Evolutionary conservation across 768 basidiomycete genomes (phyloP).

Genomic region (Trametopsis cervina): DNA sequence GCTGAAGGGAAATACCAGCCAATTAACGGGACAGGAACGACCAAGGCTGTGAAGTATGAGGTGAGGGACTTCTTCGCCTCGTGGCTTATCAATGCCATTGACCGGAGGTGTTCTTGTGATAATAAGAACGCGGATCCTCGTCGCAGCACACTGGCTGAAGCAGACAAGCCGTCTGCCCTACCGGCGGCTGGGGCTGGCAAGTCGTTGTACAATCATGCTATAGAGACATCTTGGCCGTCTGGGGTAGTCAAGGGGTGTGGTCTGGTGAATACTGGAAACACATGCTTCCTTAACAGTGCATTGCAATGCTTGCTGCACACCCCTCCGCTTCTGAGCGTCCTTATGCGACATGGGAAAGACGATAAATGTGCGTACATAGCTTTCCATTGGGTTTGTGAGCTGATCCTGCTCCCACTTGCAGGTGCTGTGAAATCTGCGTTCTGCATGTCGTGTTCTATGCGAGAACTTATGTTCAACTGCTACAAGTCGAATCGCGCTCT

Average conservation of each 20-base stretch:
- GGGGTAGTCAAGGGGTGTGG: slow-evolving; percentile 47
- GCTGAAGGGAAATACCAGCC: slow-evolving; percentile 76
- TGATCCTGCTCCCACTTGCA: slow-evolving; percentile 12
- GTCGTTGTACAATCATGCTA: slow-evolving; percentile 42
- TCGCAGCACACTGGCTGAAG: slow-evolving; percentile 16
- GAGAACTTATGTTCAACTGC: slow-evolving; percentile 47
- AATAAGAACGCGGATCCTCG: neutral
- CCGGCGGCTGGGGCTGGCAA: slow-evolving; percentile 25
- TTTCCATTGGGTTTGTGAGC: neutral
- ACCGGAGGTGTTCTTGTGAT: too few species aligned
- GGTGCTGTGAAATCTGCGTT: slow-evolving; percentile 43
- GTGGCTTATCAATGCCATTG: neutral
- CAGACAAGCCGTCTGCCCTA: slow-evolving; percentile 15
- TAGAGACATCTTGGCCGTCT: slow-evolving; percentile 61
- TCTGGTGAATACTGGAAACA: slow-evolving; percentile 83
- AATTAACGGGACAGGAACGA: slow-evolving; percentile 52
- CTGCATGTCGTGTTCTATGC: slow-evolving; percentile 77
- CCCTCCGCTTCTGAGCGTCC: slow-evolving; percentile 67
- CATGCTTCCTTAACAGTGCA: slow-evolving; percentile 93
- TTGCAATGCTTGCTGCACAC: slow-evolving; percentile 93
- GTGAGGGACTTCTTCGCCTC: neutral
- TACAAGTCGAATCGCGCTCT: slow-evolving; percentile 44
- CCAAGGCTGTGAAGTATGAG: slow-evolving; percentile 17
- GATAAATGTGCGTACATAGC: slow-evolving; percentile 49
- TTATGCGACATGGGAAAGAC: slow-evolving; percentile 40